Percentiles rank a stretch among this genome's conserved stretches.
These are phyloP conservation scores for Kuraishia hungarica DNA, from an alignment of 805 yeast genomes.

Conservation along the genomic window DNA sequence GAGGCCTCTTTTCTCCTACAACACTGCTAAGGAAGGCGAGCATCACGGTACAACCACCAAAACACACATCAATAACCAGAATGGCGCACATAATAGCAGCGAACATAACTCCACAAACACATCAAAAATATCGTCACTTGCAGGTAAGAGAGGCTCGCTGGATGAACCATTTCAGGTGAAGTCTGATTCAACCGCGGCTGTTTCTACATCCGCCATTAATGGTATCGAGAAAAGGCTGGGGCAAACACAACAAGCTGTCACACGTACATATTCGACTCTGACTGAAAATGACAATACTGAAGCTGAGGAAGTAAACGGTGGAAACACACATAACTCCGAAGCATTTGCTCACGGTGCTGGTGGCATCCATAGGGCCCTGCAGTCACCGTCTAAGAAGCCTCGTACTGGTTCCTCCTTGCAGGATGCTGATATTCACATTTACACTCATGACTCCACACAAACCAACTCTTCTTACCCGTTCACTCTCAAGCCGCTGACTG, in stretches of 20 bases:
- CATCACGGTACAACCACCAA: slow-evolving; percentile 23
- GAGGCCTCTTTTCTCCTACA: slow-evolving; percentile 39
- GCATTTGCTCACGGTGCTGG: not conserved
- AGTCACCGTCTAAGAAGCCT: slow-evolving; percentile 30
- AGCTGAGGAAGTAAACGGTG: not conserved
- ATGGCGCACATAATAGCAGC: slow-evolving; percentile 1
- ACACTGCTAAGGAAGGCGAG: slow-evolving; percentile 19
- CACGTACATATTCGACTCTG: slow-evolving; percentile 16
- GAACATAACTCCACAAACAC: not conserved
- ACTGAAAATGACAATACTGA: slow-evolving; percentile 23
- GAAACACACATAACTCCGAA: not conserved
- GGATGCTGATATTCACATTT: slow-evolving; percentile 17
- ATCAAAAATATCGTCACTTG: slow-evolving; percentile 1
- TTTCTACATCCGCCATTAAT: not conserved
- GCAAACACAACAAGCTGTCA: slow-evolving; percentile 1
- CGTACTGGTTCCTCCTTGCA: slow-evolving; percentile 12
- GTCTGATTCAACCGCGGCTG: slow-evolving; percentile 2
- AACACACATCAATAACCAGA: slow-evolving; percentile 38
- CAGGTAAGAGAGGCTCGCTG: not conserved
- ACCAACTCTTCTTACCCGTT: slow-evolving; percentile 38
- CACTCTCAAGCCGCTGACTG: slow-evolving; percentile 37
- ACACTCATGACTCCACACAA: slow-evolving; percentile 26
- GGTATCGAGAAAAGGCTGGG: not conserved
- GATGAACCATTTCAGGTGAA: not conserved
- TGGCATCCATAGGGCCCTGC: slow-evolving; percentile 8